These are phyloP conservation scores for Beauveria sp. DNA, from an alignment of 2,329 filamentous ascomycete genomes.

Conservation along the genomic window DNA sequence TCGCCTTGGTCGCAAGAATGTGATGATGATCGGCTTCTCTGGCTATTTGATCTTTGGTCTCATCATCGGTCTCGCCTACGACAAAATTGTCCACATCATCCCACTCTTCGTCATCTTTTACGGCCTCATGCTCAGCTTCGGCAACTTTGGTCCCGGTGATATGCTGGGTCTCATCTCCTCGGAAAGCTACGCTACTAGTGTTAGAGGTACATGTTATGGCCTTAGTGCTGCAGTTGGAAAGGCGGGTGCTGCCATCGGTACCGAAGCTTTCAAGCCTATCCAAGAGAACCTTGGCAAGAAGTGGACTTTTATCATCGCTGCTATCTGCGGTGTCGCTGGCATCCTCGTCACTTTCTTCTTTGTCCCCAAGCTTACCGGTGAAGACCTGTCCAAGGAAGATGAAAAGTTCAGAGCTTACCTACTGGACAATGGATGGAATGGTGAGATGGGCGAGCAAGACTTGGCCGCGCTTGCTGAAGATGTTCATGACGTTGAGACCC, in stretches of 20 bases:
- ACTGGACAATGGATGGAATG: conserved; percentile 36
- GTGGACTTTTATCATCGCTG: conserved; percentile 45
- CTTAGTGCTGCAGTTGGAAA: conserved; percentile 44
- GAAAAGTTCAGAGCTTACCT: conserved; percentile 37
- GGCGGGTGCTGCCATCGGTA: conserved; percentile 42
- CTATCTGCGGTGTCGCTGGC: conserved; percentile 40
- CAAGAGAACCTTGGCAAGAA: conserved; percentile 35
- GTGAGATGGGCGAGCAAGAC: conserved; percentile 30
- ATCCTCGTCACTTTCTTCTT: conserved; percentile 40
- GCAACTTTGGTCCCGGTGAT: conserved; percentile 42
- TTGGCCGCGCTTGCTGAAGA: conserved; percentile 4
- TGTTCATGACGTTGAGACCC: not conserved
- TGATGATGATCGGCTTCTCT: conserved; percentile 42
- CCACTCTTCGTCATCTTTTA: conserved; percentile 45
- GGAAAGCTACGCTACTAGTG: conserved; percentile 44
- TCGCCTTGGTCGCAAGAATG: conserved; percentile 38
- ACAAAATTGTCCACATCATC: conserved; percentile 38
- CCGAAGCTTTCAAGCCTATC: conserved; percentile 41
- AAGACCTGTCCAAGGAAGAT: conserved; percentile 35
- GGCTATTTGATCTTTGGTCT: conserved; percentile 44
- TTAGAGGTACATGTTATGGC: conserved; percentile 42
- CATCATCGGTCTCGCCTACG: conserved; percentile 41
- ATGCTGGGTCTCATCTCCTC: conserved; percentile 43
- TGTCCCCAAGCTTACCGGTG: conserved; percentile 35
- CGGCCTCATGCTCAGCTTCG: conserved; percentile 40